These are phyloP conservation scores for Silene noctiflora DNA, from an alignment of 179 eudicot species.

Conservation along the genomic window DNA sequence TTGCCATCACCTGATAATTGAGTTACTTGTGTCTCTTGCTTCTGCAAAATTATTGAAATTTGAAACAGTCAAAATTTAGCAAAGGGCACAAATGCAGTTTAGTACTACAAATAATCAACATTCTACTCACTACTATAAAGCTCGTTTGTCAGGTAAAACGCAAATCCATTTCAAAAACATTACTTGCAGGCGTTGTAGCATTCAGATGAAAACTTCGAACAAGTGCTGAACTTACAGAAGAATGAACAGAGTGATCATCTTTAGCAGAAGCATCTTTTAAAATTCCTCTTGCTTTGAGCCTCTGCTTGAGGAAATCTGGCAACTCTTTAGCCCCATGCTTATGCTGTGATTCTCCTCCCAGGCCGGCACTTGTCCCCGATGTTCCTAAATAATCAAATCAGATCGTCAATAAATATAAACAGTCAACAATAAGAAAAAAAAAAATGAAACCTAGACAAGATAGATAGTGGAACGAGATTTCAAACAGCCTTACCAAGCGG, in stretches of 20 bases:
- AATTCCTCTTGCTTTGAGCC: conserved; percentile 85
- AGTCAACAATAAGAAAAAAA: neutral
- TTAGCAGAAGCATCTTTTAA: conserved; percentile 53
- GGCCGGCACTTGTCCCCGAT: conserved; percentile 33
- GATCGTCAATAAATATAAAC: conserved; percentile 9
- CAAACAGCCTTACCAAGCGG: conserved; percentile 37
- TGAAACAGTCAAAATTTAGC: conserved; percentile 1
- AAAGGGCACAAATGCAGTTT: neutral
- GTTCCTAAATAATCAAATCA: conserved; percentile 27
- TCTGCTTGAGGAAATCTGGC: conserved; percentile 86
- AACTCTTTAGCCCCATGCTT: conserved; percentile 47
- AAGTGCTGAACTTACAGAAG: conserved; percentile 41
- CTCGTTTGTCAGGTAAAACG: conserved; percentile 4
- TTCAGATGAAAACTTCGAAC: neutral
- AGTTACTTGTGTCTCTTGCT: conserved; percentile 38
- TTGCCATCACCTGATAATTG: conserved; percentile 31
- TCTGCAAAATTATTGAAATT: conserved; percentile 38
- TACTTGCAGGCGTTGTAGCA: neutral
- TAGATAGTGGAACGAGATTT: neutral
- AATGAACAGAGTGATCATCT: conserved; percentile 22
- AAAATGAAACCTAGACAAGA: neutral
- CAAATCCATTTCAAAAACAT: conserved; percentile 1
- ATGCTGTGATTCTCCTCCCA: conserved; percentile 41
- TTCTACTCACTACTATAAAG: neutral
- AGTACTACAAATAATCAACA: neutral